phyloP scores from a whole-genome alignment of 169 alveolate genomes.

The Cryptosporidium tyzzeri region DNA sequence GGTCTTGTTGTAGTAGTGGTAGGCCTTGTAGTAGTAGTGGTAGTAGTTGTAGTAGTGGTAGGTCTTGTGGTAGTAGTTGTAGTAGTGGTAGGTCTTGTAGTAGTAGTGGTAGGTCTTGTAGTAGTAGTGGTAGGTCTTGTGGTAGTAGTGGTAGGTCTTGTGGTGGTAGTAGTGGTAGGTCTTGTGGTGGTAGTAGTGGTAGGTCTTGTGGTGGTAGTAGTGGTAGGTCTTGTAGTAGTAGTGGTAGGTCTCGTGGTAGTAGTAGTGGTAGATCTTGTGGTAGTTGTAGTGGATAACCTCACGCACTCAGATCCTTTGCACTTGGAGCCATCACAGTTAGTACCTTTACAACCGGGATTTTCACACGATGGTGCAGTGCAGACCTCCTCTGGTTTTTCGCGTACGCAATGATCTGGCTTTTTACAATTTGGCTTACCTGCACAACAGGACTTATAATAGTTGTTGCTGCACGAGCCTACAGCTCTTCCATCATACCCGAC shows the following conservation, averaged over 20 bases:
- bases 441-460: not conserved
- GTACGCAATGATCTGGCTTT: not conserved
- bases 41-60: constrained; percentile 37
- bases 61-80: constrained; percentile 29
- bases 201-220: constrained; percentile 2
- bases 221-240: constrained; percentile 2
- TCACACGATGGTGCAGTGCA: not conserved
- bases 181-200: constrained; percentile 25
- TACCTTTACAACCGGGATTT: not conserved
- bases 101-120: constrained; percentile 1
- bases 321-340: not conserved
- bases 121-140: constrained; percentile 17
- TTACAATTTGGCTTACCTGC: not conserved
- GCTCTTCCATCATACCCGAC: constrained; percentile 55
- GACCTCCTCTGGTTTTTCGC: constrained; percentile 12
- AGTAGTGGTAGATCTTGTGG: not conserved
- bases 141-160: constrained; percentile 16
- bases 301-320: constrained; percentile 7
- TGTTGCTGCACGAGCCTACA: constrained; percentile 37
- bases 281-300: constrained; percentile 9
- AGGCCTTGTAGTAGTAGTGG: not conserved
- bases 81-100: constrained; percentile 13
- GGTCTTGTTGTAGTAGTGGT: not conserved
- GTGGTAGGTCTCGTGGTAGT: not conserved
- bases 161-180: constrained; percentile 4